Percentiles rank a stretch among this genome's conserved stretches.
Conservation (phyloP, 768 basidiomycete species). For the Paxillus ammoniavirescens region DNA sequence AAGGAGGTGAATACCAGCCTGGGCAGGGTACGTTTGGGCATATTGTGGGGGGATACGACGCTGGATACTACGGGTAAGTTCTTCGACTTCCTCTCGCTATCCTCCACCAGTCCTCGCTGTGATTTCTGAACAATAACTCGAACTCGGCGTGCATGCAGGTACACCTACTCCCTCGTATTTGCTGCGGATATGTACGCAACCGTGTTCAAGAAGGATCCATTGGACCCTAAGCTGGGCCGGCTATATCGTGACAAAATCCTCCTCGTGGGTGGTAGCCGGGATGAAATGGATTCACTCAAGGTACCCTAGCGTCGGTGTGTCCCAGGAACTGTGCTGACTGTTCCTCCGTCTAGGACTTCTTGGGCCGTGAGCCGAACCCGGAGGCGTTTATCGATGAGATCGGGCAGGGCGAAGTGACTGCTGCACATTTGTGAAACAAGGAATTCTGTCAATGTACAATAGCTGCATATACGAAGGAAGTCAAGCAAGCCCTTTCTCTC, state of each 20-base stretch:
- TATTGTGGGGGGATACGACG: constrained; percentile 72
- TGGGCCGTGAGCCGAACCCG: constrained; percentile 71
- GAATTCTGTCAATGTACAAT: neutral
- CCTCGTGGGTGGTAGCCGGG: constrained; percentile 65
- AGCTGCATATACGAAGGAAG: neutral
- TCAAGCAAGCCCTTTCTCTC: neutral
- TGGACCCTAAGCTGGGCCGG: constrained; percentile 64
- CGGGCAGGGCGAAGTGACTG: constrained; percentile 44
- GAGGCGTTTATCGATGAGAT: constrained; percentile 72
- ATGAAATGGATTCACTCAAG: constrained; percentile 76
- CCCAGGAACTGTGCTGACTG: neutral
- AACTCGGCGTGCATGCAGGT: constrained; percentile 33
- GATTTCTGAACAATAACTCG: neutral
- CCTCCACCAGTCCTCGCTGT: neutral
- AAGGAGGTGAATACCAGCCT: constrained; percentile 54
- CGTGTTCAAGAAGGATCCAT: constrained; percentile 78
- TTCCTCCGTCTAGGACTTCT: constrained; percentile 55
- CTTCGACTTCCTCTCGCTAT: neutral
- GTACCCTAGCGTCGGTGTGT: constrained; percentile 32
- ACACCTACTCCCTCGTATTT: constrained; percentile 71
- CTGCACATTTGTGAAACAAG: constrained; percentile 31
- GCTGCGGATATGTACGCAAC: constrained; percentile 63
- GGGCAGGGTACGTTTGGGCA: constrained; percentile 79
- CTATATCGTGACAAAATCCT: constrained; percentile 78
- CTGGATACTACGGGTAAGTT: constrained; percentile 60